Conservation (phyloP, 202 grass and related monocot species). For the Panicum virgatum region DNA sequence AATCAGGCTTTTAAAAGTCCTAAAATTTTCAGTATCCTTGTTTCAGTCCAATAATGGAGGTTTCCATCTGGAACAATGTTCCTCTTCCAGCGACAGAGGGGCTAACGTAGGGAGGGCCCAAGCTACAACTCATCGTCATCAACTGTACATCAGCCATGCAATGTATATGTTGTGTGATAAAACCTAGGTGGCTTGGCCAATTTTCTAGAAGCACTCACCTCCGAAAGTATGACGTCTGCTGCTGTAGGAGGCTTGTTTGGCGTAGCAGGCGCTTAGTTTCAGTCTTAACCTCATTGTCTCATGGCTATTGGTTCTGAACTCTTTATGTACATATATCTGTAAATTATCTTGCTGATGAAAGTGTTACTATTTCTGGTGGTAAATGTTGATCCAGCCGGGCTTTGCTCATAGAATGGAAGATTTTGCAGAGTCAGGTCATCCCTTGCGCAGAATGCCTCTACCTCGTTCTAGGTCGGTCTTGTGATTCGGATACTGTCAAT, state of each 20-base stretch:
- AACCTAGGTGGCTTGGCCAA: neutral
- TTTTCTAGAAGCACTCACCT: conserved; percentile 25
- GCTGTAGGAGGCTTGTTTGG: conserved; percentile 18
- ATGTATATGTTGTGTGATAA: conserved; percentile 33
- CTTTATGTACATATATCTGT: conserved; percentile 57
- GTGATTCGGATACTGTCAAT: neutral
- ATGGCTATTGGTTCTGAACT: neutral
- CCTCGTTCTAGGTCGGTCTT: neutral
- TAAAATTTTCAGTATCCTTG: neutral
- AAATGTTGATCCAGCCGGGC: conserved; percentile 11
- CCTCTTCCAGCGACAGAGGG: neutral
- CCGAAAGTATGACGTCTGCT: conserved; percentile 7
- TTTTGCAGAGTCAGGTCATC: neutral
- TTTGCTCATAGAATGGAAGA: neutral
- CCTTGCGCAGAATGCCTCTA: neutral
- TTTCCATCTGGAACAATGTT: conserved; percentile 1
- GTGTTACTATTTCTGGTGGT: neutral
- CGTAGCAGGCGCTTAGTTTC: neutral
- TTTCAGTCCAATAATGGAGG: conserved; percentile 44
- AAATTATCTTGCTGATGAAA: conserved; percentile 33
- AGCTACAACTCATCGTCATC: conserved; percentile 8
- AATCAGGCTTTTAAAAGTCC: neutral
- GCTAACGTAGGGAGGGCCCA: conserved; percentile 13
- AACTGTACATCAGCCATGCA: neutral
- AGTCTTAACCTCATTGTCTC: conserved; percentile 4